Conservation (phyloP, 306 rosid species). For the Pyrus bretschneideri region DNA sequence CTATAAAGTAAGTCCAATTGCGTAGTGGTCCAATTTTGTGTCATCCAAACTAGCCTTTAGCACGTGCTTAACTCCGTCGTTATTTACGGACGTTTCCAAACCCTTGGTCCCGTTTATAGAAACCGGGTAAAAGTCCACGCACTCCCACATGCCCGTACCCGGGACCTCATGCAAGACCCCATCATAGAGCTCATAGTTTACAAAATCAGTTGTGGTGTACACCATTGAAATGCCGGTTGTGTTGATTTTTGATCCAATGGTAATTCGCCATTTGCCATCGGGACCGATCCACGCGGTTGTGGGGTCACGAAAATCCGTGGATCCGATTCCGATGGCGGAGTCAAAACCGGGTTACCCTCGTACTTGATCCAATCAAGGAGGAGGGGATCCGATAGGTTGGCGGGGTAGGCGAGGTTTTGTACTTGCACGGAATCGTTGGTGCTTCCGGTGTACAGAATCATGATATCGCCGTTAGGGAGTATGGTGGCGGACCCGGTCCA, state of each 20-base stretch:
- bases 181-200: constrained; percentile 24
- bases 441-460: constrained; percentile 61
- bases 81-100: constrained; percentile 52
- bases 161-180: constrained; percentile 49
- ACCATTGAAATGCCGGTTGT: constrained; percentile 46
- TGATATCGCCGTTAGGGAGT: constrained; percentile 61
- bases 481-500: constrained; percentile 84
- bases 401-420: constrained; percentile 66
- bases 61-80: constrained; percentile 53
- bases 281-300: constrained; percentile 65
- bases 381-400: constrained; percentile 74
- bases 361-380: constrained; percentile 71
- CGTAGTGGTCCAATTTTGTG: constrained; percentile 49
- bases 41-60: constrained; percentile 76
- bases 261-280: constrained; percentile 52
- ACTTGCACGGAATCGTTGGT: constrained; percentile 52
- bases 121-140: constrained; percentile 78
- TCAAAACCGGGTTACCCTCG: constrained; percentile 49
- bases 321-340: constrained; percentile 44
- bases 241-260: constrained; percentile 49
- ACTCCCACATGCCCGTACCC: constrained; percentile 96
- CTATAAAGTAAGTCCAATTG: constrained; percentile 47
- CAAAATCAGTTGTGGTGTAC: constrained; percentile 49
- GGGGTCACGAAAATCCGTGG: constrained; percentile 63
- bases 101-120: constrained; percentile 44